A percentile compares a stretch with the other conserved stretches of the same genome.
Conservation (phyloP, 768 basidiomycete genomes). For the Paxillus rubicundulus region DNA sequence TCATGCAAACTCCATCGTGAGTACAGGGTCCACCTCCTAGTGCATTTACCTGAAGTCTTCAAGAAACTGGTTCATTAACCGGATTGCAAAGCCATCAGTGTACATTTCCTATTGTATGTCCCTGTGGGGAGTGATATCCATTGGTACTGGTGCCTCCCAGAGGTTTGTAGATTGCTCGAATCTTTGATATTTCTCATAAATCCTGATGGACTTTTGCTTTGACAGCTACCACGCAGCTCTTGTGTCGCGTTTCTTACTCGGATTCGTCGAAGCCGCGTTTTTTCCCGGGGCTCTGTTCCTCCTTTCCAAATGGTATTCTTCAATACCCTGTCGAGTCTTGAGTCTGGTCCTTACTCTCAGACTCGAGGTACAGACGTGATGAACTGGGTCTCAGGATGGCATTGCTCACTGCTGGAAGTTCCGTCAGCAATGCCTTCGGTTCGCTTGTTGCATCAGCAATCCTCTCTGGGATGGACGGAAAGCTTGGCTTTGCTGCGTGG, state of each 20-base stretch:
- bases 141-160: conserved; percentile 47
- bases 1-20: conserved; percentile 75
- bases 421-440: conserved; percentile 81
- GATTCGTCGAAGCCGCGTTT: conserved; percentile 68
- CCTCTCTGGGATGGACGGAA: conserved; percentile 63
- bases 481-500: conserved; percentile 69
- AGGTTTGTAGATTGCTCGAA: conserved; percentile 5
- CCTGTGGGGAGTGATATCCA: conserved; percentile 66
- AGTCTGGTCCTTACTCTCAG: background rate
- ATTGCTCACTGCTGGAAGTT: conserved; percentile 63
- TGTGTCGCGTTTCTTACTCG: conserved; percentile 73
- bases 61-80: conserved; percentile 68
- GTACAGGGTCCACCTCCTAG: conserved; percentile 20
- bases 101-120: conserved; percentile 65
- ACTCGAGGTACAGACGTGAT: conserved; percentile 49
- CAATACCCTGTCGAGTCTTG: background rate
- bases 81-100: conserved; percentile 61
- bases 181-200: conserved; percentile 1
- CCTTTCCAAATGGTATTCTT: conserved; percentile 55
- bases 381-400: conserved; percentile 70
- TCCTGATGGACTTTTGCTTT: background rate
- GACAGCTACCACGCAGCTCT: conserved; percentile 57
- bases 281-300: conserved; percentile 67
- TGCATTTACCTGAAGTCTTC: background rate
- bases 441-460: conserved; percentile 77